Base-by-base conservation (phyloP, 2,329 filamentous ascomycete genomes). In the Exophiala xenobiotica region DNA sequence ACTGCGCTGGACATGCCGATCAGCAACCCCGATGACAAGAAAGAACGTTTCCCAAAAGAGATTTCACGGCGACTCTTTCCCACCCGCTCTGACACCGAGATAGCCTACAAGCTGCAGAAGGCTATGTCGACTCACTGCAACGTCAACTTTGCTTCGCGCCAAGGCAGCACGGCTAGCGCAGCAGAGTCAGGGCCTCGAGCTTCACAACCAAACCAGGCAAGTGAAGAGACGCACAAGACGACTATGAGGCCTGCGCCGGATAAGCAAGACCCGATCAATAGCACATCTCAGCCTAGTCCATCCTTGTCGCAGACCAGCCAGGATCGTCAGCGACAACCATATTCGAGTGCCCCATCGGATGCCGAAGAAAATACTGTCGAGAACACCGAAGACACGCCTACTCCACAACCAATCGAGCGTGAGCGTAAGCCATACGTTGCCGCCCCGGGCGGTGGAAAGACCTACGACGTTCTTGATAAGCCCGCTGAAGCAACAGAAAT, bases 31-130 rank as follows among this genome's bases (percentile, higher is more conserved):
- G 78, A 83, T 38, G 79, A 86, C 41, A 80, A 77, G 57, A 82
- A 79, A 8, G 87, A 91, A 67, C 77, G 87, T 2, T 85, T 95
- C 48, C 90, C 90, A 0, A 90, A 88, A 58, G 85, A 90, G 60
- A 77, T 95, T 2, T 85, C 88, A 1, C 77, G 89, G 33, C 78
- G 86, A 45, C 74, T 93, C 3, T 80, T 95, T 31, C 90, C 90
- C 0, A 71, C 73, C 0, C 67, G 69, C 6, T 74, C 79, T 1
- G 81, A 89, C 58, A 62, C 77, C 0, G 72, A 78, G 24, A 73
- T 80, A 1, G 78, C 82, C 49, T 79, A 83, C 54, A 71, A 81
- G 16, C 71, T 91, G 6, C 79, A 83, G 14, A 75, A 79, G 37
- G 78, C 80, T 1, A 73, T 91, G 14, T 73, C 74, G 23, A 73